Base-by-base conservation (phyloP, 441 rosid species). In the Kokia cookei region DNA sequence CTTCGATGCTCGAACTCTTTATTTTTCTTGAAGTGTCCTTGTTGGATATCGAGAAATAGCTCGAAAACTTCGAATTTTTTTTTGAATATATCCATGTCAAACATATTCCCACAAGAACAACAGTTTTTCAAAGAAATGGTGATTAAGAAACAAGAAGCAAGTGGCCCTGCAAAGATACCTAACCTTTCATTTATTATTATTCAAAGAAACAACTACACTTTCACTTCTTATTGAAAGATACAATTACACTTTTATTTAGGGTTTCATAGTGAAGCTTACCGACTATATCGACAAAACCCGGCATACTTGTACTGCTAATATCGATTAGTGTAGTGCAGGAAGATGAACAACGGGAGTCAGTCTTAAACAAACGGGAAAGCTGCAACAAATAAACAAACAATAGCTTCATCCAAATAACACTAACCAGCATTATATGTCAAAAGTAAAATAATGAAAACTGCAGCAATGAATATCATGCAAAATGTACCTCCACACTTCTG, bases 401-500 rank as follows among this genome's bases (percentile, higher is more conserved):
- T 17, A 7, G 51, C 43, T 26, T 50, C 58, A 9, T 67, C 9
- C 48, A 43, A 27, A 26, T 67, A 67, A 51, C 63, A 40, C 43
- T 7, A 40, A 40, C 43, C 9, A 40, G 43, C 43, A 40, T 40
- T 40, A 8, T 7, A 1, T 40, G 2, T 1, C 43, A 40, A 40
- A 40, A 40, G 43, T 40, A 40, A 7, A 50, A 48, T 48, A 48
- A 48, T 48, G 4, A 48, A 4, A 15, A 40, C 43, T 40, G 53
- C 53, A 5, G 53, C n/a, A 48, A 48, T 15, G 14, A 13, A 13
- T 48, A 48, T 48, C 8, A 40, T 40, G 53, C 14, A 15, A 57
- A 17, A 40, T 77, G 6, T 65, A 93, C 96, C 93, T 91, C 98
- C 94, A 74, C 98, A 94, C 79, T 87, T 84, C 88, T 89, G 87